Percentiles rank a stretch among this genome's conserved stretches.
phyloP scores from a whole-genome alignment of 768 basidiomycete genomes.

The Ramaria sp. region DNA sequence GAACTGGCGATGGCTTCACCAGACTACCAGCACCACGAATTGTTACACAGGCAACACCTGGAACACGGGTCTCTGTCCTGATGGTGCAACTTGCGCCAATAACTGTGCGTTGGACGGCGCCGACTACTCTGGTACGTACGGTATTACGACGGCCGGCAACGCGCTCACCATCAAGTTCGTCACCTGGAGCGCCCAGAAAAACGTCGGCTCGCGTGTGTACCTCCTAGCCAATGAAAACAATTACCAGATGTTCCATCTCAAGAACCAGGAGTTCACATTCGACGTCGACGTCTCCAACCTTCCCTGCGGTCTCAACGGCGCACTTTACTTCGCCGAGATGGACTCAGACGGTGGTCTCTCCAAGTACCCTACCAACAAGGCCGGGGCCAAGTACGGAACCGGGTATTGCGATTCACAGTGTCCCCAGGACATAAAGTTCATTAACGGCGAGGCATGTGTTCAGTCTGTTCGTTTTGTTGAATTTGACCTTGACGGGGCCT shows the following conservation, averaged over 20 bases:
- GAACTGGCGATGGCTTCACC: constrained; percentile 43
- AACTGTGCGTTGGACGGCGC: constrained; percentile 30
- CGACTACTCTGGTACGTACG: constrained; percentile 41
- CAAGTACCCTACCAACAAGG: constrained; percentile 42
- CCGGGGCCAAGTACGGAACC: constrained; percentile 52
- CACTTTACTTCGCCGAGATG: constrained; percentile 52
- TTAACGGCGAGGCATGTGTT: constrained; percentile 37
- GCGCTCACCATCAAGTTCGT: constrained; percentile 40
- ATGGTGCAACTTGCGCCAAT: constrained; percentile 20
- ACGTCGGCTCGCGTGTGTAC: constrained; percentile 31
- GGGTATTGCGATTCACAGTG: constrained; percentile 59
- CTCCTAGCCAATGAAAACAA: constrained; percentile 32
- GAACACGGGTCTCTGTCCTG: constrained; percentile 23
- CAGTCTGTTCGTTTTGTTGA: not conserved
- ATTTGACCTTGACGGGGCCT: not conserved
- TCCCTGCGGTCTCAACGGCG: constrained; percentile 51
- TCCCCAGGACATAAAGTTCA: constrained; percentile 50
- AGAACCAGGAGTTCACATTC: constrained; percentile 49
- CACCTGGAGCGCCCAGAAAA: constrained; percentile 23
- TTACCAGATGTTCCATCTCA: constrained; percentile 41
- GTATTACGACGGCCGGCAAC: constrained; percentile 37
- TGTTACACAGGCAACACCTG: constrained; percentile 28
- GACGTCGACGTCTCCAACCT: constrained; percentile 50
- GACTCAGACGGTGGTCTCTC: constrained; percentile 44
- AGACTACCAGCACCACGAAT: constrained; percentile 21